Base-by-base conservation (phyloP, 1,284 basidiomycete species). In the Ganoderma lucidum region DNA sequence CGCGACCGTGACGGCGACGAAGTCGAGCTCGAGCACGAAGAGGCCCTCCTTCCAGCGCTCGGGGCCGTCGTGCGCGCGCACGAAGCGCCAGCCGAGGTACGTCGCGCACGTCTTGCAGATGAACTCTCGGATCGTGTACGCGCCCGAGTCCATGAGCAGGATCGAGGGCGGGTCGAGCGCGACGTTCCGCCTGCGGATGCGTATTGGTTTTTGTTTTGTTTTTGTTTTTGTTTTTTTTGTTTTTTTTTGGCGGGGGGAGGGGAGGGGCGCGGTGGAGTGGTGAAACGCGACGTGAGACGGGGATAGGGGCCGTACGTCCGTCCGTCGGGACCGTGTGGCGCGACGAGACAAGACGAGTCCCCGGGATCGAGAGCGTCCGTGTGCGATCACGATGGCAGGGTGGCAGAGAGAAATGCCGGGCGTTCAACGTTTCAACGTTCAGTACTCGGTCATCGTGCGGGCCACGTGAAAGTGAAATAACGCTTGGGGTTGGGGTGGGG, bases 11-110 rank as follows among this genome's bases (percentile, higher is more conserved):
- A 23, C 23, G 37, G 6, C 68, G 30, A 84, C 78, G 63, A 81
- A 79, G 60, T 86, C 86, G 30, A 90, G 82, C 78, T 91, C 89
- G 39, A 91, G 82, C 45, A 90, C 79, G 75, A 79, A 87, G 63
- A 83, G 78, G 10, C 86, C 86, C 74, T 89, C 88, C 78, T 91
- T 91, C 89, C 89, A 91, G 59, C 82, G 81, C 78, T 91, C 89
- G 5, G 86, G 79, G 58, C 76, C 75, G 69, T 90, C 88, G 75
- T 87, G 84, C 2, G 88, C 89, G 62, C 84, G 85, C 8, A 87
- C 80, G 67, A 91, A 88, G 76, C 86, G 86, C 86, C 87, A 90
- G n/a, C 89, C 89, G 51, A 91, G 81, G 74, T 87, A 87, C 23
- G 81, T 71, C 37, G 81, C 79, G 75, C 88, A 90, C 6, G 78